Evolutionary conservation across 495 filamentous ascomycete genomes (phyloP).

Genomic region (Penicillium riverlandense): DNA sequence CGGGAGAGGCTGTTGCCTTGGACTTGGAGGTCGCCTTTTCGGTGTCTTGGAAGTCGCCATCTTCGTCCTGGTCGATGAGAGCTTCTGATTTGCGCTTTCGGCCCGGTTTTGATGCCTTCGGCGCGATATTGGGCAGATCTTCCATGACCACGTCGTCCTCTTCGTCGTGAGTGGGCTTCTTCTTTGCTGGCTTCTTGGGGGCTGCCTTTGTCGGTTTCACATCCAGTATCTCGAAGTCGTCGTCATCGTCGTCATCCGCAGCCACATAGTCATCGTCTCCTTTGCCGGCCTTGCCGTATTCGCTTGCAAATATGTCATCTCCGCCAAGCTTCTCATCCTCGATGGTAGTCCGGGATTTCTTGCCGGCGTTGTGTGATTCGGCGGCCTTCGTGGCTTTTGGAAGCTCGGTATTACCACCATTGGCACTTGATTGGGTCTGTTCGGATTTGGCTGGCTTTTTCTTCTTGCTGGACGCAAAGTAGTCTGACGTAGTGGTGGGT

Average conservation of each 20-base stretch:
- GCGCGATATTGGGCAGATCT: slow-evolving; percentile 29
- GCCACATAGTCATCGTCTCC: slow-evolving; percentile 65
- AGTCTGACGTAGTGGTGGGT: slow-evolving; percentile 51
- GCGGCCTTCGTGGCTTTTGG: slow-evolving; percentile 18
- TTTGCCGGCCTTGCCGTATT: slow-evolving; percentile 51
- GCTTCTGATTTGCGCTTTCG: slow-evolving; percentile 56
- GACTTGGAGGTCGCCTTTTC: slow-evolving; percentile 29
- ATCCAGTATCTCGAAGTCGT: slow-evolving; percentile 31
- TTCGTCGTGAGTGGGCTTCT: slow-evolving; percentile 34
- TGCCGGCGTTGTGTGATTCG: slow-evolving; percentile 21
- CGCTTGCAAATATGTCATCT: slow-evolving; percentile 67
- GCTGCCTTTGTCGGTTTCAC: slow-evolving; percentile 28
- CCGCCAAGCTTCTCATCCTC: slow-evolving; percentile 59
- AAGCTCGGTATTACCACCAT: no score
- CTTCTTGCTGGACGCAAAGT: slow-evolving; percentile 55
- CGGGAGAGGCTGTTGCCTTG: slow-evolving; percentile 29
- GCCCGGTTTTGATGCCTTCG: slow-evolving; percentile 28
- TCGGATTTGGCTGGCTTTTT: slow-evolving; percentile 23
- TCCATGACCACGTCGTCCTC: slow-evolving; percentile 45
- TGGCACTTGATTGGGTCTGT: no score
- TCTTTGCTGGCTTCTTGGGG: slow-evolving; percentile 30
- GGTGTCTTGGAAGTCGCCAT: slow-evolving; percentile 17
- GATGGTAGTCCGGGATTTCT: slow-evolving; percentile 28
- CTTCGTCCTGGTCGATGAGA: slow-evolving; percentile 33
- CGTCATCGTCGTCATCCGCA: slow-evolving; percentile 53